Percentiles rank a stretch among this genome's conserved stretches.
Conservation (phyloP, 2,329 filamentous ascomycete genomes). For the Ilyonectria sp. region DNA sequence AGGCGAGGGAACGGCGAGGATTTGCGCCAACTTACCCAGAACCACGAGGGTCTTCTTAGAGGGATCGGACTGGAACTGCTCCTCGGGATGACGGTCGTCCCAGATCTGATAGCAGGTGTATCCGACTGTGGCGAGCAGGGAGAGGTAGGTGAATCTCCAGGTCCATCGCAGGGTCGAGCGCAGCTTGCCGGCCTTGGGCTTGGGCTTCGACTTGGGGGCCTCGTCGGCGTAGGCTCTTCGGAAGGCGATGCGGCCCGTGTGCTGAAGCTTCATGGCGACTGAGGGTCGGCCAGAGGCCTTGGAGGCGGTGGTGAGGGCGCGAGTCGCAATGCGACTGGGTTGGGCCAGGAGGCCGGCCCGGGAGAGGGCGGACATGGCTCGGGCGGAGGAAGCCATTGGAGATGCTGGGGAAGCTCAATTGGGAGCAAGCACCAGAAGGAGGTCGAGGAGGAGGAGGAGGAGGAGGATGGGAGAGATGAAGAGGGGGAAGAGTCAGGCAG, state of each 20-base stretch:
- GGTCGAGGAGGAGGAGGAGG: slow-evolving; percentile 29
- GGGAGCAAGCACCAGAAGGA: slow-evolving; percentile 30
- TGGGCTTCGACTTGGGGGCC: slow-evolving; percentile 62
- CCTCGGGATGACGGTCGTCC: slow-evolving; percentile 82
- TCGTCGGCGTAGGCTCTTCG: slow-evolving; percentile 67
- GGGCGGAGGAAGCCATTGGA: slow-evolving; percentile 63
- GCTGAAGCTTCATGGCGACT: slow-evolving; percentile 53
- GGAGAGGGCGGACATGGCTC: slow-evolving; percentile 58
- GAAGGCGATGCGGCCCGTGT: slow-evolving; percentile 58
- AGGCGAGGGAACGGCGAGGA: neutral
- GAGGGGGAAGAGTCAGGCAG: slow-evolving; percentile 20
- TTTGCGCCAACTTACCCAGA: slow-evolving; percentile 75
- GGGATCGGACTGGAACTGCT: slow-evolving; percentile 85
- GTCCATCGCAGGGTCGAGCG: slow-evolving; percentile 80
- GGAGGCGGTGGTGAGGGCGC: slow-evolving; percentile 53
- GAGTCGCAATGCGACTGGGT: slow-evolving; percentile 50
- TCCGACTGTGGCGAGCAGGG: slow-evolving; percentile 76
- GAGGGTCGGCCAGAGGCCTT: slow-evolving; percentile 50
- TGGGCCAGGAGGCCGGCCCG: slow-evolving; percentile 50
- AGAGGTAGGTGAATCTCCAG: slow-evolving; percentile 88
- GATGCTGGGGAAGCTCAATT: slow-evolving; percentile 46
- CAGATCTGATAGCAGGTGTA: slow-evolving; percentile 88
- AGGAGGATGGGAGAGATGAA: slow-evolving; percentile 29
- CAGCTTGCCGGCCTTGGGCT: slow-evolving; percentile 72
- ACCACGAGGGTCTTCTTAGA: slow-evolving; percentile 97